These are phyloP conservation scores for Blastomyces silverae DNA, from an alignment of 2,329 filamentous ascomycete genomes.

Conservation along the genomic window DNA sequence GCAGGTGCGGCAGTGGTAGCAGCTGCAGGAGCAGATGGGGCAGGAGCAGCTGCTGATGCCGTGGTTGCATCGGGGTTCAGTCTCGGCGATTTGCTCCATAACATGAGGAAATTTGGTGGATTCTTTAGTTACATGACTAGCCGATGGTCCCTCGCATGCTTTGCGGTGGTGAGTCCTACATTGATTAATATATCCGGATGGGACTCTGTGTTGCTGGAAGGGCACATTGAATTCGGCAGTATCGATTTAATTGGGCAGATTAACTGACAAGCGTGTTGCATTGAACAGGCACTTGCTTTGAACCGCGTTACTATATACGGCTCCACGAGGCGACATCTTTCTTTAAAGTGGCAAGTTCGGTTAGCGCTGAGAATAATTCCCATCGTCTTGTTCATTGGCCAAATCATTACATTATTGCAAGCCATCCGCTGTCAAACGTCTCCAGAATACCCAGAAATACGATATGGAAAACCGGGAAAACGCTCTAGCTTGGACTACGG, in stretches of 20 bases:
- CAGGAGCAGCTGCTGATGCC: slow-evolving; percentile 27
- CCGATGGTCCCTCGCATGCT: slow-evolving; percentile 83
- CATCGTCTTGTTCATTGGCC: slow-evolving; percentile 60
- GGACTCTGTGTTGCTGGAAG: background rate
- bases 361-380: slow-evolving; percentile 64
- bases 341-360: slow-evolving; percentile 65
- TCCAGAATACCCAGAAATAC: slow-evolving; percentile 59
- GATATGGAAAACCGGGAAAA: slow-evolving; percentile 62
- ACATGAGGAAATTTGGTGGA: slow-evolving; percentile 65
- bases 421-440: slow-evolving; percentile 91
- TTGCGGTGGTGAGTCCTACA: slow-evolving; percentile 58
- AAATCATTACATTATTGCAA: slow-evolving; percentile 65
- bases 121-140: slow-evolving; percentile 87
- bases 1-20: slow-evolving; percentile 31
- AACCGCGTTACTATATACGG: slow-evolving; percentile 94
- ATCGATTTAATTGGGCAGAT: background rate
- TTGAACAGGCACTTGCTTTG: slow-evolving; percentile 63
- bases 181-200: background rate
- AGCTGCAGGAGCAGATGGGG: slow-evolving; percentile 31
- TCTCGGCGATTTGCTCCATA: slow-evolving; percentile 43
- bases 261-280: slow-evolving; percentile 12
- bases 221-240: background rate
- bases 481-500: slow-evolving; percentile 63
- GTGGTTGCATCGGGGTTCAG: slow-evolving; percentile 34
- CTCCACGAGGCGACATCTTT: slow-evolving; percentile 73